Percentiles rank a stretch among this genome's conserved stretches.
phyloP scores from a whole-genome alignment of 2,329 filamentous ascomycete genomes.

The Exophiala oligosperma region DNA sequence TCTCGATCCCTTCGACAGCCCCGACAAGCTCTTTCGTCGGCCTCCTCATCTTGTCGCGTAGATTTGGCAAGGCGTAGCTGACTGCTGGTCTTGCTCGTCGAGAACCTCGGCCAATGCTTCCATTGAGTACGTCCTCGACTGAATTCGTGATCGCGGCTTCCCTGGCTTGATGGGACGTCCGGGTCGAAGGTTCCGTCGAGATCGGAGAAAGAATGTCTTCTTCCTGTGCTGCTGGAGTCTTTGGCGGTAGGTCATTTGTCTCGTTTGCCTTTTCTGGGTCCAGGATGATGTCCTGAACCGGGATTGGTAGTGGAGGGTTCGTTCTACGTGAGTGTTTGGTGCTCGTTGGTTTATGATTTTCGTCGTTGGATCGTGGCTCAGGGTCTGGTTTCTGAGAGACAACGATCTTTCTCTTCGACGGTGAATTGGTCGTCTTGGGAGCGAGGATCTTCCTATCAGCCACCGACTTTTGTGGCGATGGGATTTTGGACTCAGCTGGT shows the following conservation, averaged over 20 bases:
- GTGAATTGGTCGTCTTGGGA: slow-evolving; percentile 31
- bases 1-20: slow-evolving; percentile 62
- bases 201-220: slow-evolving; percentile 26
- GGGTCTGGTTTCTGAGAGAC: slow-evolving; percentile 13
- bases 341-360: background rate
- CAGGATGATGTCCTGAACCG: background rate
- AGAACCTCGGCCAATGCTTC: slow-evolving; percentile 61
- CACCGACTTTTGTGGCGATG: slow-evolving; percentile 17
- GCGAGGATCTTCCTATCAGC: slow-evolving; percentile 25
- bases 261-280: background rate
- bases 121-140: slow-evolving; percentile 33
- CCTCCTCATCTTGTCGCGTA: slow-evolving; percentile 80
- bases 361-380: slow-evolving; percentile 11
- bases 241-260: slow-evolving; percentile 18
- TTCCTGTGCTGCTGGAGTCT: slow-evolving; percentile 24
- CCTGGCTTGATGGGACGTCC: slow-evolving; percentile 10
- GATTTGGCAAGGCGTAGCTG: slow-evolving; percentile 80
- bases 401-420: slow-evolving; percentile 24
- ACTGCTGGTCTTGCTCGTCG: slow-evolving; percentile 67
- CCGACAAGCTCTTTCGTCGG: slow-evolving; percentile 75
- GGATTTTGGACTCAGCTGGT: background rate
- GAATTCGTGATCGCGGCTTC: slow-evolving; percentile 28
- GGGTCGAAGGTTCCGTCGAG: slow-evolving; percentile 27
- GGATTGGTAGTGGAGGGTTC: slow-evolving; percentile 5
- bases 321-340: slow-evolving; percentile 3